Percentiles rank a stretch among this genome's conserved stretches.
Evolutionary conservation across 1,284 basidiomycete species (phyloP).

Genomic region (Tylopilus sp.): DNA sequence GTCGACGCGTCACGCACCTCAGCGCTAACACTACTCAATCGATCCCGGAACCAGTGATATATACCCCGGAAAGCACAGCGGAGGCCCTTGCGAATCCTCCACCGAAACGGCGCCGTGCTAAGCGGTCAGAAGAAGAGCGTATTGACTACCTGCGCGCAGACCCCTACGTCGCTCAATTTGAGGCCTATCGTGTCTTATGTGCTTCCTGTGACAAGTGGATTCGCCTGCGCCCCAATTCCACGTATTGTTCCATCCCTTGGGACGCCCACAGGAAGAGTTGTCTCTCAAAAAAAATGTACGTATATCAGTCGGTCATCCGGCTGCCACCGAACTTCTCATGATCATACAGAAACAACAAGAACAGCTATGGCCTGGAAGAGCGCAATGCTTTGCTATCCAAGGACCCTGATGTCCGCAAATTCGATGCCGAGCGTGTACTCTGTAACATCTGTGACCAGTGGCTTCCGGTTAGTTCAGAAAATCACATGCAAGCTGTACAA

Average conservation of each 20-base stretch:
- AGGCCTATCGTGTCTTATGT: constrained; percentile 74
- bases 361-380: constrained; percentile 55
- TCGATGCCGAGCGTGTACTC: constrained; percentile 64
- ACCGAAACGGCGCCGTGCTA: constrained; percentile 63
- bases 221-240: constrained; percentile 72
- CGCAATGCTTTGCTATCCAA: constrained; percentile 53
- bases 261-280: constrained; percentile 76
- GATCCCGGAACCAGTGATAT: constrained; percentile 36
- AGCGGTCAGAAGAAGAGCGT: constrained; percentile 73
- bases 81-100: constrained; percentile 43
- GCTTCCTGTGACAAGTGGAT: constrained; percentile 80
- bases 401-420: constrained; percentile 65
- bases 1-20: not conserved
- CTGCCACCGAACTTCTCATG: constrained; percentile 12
- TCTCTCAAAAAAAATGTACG: constrained; percentile 66
- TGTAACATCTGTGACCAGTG: constrained; percentile 66
- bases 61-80: constrained; percentile 41
- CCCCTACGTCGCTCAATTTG: constrained; percentile 73
- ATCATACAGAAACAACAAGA: constrained; percentile 41
- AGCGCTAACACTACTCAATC: constrained; percentile 35
- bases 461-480: constrained; percentile 51
- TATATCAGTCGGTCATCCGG: constrained; percentile 11
- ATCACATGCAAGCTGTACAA: constrained; percentile 51
- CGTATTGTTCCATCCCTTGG: constrained; percentile 82
- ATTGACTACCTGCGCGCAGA: constrained; percentile 69